phyloP scores from a whole-genome alignment of 345 rosid genomes.

The Chamaenerion angustifolium region DNA sequence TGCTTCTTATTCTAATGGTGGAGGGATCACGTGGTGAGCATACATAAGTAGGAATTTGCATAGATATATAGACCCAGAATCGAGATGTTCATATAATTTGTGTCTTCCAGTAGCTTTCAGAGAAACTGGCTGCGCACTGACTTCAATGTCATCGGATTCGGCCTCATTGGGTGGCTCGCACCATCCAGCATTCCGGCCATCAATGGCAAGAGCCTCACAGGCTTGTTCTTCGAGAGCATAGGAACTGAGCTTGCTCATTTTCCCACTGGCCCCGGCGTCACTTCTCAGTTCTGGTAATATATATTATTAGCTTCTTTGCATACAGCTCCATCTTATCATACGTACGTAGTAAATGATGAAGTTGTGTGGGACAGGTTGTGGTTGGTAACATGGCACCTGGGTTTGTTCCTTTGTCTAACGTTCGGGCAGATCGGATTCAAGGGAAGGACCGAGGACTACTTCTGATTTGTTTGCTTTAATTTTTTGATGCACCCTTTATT shows the following conservation, averaged over 20 bases:
- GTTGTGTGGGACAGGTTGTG: constrained; percentile 40
- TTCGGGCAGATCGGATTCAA: constrained; percentile 97
- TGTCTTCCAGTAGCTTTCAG: constrained; percentile 33
- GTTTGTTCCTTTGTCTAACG: constrained; percentile 71
- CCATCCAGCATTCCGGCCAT: constrained; percentile 87
- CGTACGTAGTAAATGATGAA: no score
- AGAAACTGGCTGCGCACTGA: constrained; percentile 77
- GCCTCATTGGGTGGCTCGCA: constrained; percentile 81
- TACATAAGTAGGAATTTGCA: no score
- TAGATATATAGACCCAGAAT: not conserved
- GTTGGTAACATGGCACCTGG: constrained; percentile 76
- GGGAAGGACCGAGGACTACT: constrained; percentile 82
- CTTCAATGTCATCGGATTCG: constrained; percentile 71
- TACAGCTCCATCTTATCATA: no score
- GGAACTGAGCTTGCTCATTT: constrained; percentile 89
- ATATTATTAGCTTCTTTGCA: no score
- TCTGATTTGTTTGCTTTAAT: constrained; percentile 9
- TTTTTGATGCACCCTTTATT: no score
- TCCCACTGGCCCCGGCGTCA: constrained; percentile 68
- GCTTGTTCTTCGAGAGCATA: constrained; percentile 89
- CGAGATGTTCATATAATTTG: not conserved
- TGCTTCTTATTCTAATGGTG: constrained; percentile 28
- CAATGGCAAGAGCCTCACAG: constrained; percentile 72
- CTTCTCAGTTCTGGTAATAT: constrained; percentile 54
- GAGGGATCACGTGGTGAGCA: constrained; percentile 51